Percentiles rank a stretch among this genome's conserved stretches.
phyloP scores from a whole-genome alignment of 1,139 yeast species.

The Blastobotrys capitulatus region DNA sequence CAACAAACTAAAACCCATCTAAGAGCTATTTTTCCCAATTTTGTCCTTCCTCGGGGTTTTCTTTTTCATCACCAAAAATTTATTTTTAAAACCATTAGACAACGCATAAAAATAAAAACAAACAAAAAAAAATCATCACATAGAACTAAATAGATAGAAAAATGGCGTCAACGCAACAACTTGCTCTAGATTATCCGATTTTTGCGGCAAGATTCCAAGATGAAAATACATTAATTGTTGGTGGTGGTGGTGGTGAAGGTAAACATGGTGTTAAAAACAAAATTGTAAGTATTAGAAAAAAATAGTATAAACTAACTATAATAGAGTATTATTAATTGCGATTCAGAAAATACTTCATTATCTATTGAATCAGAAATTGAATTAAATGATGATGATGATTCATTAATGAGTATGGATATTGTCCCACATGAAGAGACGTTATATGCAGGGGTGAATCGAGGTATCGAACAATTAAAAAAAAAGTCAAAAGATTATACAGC shows the following conservation, averaged over 20 bases:
- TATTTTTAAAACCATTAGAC: too few relatives aligned
- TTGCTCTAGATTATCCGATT: conserved; percentile 71
- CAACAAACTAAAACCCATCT: too few relatives aligned
- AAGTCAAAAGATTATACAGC: conserved; percentile 53
- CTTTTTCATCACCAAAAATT: too few relatives aligned
- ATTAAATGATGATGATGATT: conserved; percentile 28
- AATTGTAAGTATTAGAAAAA: conserved; percentile 36
- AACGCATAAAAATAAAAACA: too few relatives aligned
- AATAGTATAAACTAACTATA: too few relatives aligned
- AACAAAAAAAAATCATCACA: too few relatives aligned
- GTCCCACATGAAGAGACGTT: conserved; percentile 37
- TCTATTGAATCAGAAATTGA: conserved; percentile 20
- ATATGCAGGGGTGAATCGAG: conserved; percentile 71
- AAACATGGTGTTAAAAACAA: conserved; percentile 83
- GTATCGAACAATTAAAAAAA: conserved; percentile 32
- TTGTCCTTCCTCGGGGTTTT: too few relatives aligned
- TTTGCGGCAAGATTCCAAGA: conserved; percentile 70
- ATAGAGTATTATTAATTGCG: conserved; percentile 3
- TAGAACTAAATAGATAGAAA: neutral
- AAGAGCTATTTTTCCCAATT: too few relatives aligned
- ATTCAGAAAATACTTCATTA: conserved; percentile 13
- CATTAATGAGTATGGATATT: conserved; percentile 32
- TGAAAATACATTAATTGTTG: conserved; percentile 57
- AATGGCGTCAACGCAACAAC: neutral
- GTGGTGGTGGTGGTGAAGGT: conserved; percentile 97